Evolutionary conservation across 257 asterid genomes (phyloP).

Genomic region (Solanum microdontum): DNA sequence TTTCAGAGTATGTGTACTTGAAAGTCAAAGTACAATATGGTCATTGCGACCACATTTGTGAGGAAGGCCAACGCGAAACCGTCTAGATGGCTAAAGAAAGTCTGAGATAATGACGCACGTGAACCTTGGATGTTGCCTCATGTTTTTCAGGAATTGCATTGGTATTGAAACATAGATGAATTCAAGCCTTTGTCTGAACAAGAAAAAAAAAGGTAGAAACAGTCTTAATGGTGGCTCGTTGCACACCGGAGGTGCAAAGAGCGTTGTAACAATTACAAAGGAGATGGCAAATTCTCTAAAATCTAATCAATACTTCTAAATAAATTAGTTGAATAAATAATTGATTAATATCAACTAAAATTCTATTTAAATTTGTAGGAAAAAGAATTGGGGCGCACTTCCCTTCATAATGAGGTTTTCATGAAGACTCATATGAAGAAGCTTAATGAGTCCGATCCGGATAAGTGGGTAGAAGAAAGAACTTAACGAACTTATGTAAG

Average conservation of each 20-base stretch:
- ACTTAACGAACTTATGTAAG: background rate
- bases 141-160: background rate
- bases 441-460: background rate
- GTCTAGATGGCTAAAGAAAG: background rate
- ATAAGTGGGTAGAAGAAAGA: background rate
- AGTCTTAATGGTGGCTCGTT: background rate
- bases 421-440: too few species aligned
- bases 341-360: background rate
- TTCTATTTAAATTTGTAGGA: background rate
- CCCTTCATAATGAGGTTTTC: background rate
- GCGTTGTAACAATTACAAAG: background rate
- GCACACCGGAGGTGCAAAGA: background rate
- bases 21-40: background rate
- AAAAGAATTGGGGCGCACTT: background rate
- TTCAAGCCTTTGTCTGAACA: background rate
- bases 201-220: background rate
- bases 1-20: background rate
- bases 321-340: background rate
- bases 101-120: background rate
- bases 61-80: background rate
- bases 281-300: too few species aligned
- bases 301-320: too few species aligned
- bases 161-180: background rate
- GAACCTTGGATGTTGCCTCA: background rate
- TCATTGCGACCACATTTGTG: background rate